Percentiles rank a stretch among this genome's conserved stretches.
Conservation (phyloP, 768 basidiomycete genomes). For the Macrocybe gigantea region DNA sequence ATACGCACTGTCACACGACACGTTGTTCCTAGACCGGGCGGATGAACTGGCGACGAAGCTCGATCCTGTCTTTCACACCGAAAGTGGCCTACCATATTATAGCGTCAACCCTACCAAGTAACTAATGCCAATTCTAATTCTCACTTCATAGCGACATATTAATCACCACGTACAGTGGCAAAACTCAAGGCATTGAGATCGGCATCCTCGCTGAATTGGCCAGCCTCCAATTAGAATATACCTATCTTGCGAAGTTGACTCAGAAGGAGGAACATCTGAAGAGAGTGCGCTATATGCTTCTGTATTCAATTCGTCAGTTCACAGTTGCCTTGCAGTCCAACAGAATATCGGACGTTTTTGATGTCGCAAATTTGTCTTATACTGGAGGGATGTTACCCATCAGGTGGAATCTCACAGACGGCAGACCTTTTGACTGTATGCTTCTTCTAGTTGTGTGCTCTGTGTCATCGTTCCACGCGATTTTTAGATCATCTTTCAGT, state of each 20-base stretch:
- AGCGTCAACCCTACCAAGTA: conserved; percentile 63
- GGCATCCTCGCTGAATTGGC: conserved; percentile 74
- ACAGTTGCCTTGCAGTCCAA: conserved; percentile 30
- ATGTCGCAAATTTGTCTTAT: conserved; percentile 33
- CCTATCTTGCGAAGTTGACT: conserved; percentile 75
- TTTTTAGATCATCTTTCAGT: conserved; percentile 44
- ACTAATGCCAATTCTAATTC: conserved; percentile 7
- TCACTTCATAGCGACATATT: background rate
- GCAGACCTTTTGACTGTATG: conserved; percentile 41
- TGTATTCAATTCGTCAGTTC: background rate
- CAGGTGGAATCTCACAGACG: conserved; percentile 46
- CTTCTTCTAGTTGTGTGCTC: conserved; percentile 7
- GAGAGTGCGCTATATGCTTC: conserved; percentile 31
- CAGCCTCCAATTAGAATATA: conserved; percentile 78
- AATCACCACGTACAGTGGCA: conserved; percentile 19
- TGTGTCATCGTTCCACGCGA: conserved; percentile 1
- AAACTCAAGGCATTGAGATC: conserved; percentile 24
- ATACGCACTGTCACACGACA: conserved; percentile 66
- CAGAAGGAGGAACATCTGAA: conserved; percentile 60
- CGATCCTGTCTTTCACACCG: conserved; percentile 65
- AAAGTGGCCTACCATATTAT: conserved; percentile 66
- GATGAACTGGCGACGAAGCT: conserved; percentile 74
- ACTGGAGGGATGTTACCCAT: conserved; percentile 64
- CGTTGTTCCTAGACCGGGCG: conserved; percentile 59
- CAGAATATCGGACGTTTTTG: conserved; percentile 42